Evolutionary conservation across 1,139 yeast genomes (phyloP).

Genomic region (Eremothecium gossypii): DNA sequence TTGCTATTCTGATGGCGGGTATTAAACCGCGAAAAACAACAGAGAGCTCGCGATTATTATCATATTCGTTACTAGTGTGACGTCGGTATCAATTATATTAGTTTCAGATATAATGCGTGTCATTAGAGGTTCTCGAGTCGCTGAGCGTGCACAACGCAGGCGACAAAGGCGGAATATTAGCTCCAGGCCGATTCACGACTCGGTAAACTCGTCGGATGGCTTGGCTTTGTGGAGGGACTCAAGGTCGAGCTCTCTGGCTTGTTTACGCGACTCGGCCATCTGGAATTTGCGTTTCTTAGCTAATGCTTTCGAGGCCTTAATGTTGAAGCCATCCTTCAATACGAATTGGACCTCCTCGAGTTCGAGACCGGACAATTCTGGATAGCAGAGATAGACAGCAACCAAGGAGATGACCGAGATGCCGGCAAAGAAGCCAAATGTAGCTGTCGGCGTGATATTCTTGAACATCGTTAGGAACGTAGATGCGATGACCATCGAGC

Average conservation of each 20-base stretch:
- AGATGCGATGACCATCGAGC: constrained; percentile 81
- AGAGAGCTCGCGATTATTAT: no score
- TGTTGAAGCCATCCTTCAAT: constrained; percentile 75
- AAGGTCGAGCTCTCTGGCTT: constrained; percentile 5
- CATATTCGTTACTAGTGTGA: no score
- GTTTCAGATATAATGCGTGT: no score
- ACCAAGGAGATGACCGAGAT: constrained; percentile 62
- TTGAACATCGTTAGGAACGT: constrained; percentile 91
- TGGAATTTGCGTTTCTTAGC: constrained; percentile 34
- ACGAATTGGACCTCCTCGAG: constrained; percentile 83
- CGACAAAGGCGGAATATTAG: no score
- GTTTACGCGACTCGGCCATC: constrained; percentile 11
- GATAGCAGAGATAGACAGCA: constrained; percentile 74
- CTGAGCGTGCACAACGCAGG: no score
- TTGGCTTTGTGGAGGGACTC: constrained; percentile 9
- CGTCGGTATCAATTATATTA: no score
- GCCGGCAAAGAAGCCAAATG: constrained; percentile 83
- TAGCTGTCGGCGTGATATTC: constrained; percentile 89
- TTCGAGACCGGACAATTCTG: constrained; percentile 84
- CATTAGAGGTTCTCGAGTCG: no score
- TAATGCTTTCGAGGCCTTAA: constrained; percentile 55
- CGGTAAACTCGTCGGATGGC: constrained; percentile 11
- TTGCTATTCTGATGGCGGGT: no score
- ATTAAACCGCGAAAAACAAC: no score
- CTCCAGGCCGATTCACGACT: not conserved